phyloP scores from a whole-genome alignment of 2,329 filamentous ascomycete genomes.

The Pestalotiopsis sp. region DNA sequence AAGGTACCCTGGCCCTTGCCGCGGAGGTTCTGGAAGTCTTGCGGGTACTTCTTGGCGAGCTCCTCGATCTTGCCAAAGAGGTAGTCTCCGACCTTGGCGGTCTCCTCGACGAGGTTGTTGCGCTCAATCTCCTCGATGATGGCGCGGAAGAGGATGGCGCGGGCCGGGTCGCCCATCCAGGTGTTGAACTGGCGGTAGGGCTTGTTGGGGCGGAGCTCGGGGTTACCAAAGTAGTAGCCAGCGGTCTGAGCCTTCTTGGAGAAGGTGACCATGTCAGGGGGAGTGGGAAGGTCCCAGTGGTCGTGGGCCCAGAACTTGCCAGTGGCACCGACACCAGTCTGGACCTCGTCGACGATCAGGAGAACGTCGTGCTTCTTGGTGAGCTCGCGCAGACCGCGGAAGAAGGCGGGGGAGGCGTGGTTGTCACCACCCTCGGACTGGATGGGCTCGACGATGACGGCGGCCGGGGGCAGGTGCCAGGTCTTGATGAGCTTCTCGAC shows the following conservation, averaged over 20 bases:
- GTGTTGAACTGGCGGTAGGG: constrained; percentile 97
- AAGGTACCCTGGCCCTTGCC: constrained; percentile 90
- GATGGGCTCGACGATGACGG: constrained; percentile 85
- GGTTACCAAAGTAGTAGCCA: constrained; percentile 88
- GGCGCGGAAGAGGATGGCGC: constrained; percentile 81
- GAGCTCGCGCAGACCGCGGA: constrained; percentile 78
- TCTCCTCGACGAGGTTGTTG: constrained; percentile 77
- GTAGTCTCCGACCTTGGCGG: constrained; percentile 77
- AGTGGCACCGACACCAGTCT: constrained; percentile 90
- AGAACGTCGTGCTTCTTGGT: constrained; percentile 79
- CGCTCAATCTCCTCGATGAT: constrained; percentile 82
- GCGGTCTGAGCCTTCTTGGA: constrained; percentile 94
- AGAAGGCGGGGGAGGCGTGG: constrained; percentile 86
- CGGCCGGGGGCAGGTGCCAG: constrained; percentile 79
- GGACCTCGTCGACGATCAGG: constrained; percentile 91
- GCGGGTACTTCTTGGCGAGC: constrained; percentile 72
- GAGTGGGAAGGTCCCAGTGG: constrained; percentile 80
- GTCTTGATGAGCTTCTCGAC: constrained; percentile 80
- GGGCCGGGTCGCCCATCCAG: constrained; percentile 92
- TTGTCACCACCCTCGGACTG: constrained; percentile 96
- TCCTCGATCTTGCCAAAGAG: constrained; percentile 71
- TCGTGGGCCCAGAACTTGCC: constrained; percentile 97
- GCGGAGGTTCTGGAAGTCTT: constrained; percentile 79
- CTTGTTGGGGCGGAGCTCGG: constrained; percentile 82
- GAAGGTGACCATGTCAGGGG: constrained; percentile 94